Conservation (phyloP, 208 protist genomes). For the Crithidia acanthocephali region DNA sequence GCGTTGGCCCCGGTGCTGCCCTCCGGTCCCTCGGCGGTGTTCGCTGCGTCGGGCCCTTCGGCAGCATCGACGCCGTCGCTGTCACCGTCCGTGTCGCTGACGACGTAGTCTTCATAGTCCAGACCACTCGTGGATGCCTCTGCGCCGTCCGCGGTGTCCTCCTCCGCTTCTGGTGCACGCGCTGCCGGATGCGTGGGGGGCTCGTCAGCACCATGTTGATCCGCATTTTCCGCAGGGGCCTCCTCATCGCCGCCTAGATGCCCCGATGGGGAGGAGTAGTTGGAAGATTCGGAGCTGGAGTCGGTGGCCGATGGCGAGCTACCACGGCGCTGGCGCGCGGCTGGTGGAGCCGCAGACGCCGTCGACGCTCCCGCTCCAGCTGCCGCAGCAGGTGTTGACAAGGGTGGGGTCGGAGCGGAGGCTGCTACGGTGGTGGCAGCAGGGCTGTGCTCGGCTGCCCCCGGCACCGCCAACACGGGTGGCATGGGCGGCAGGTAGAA, state of each 20-base stretch:
- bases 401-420: too few relatives aligned
- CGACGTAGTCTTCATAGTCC: conserved; percentile 31
- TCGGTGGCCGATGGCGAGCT: too few relatives aligned
- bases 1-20: neutral
- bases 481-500: conserved; percentile 50
- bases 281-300: too few relatives aligned
- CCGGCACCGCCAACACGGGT: conserved; percentile 1
- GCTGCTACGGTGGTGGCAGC: neutral
- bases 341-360: too few relatives aligned
- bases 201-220: too few relatives aligned
- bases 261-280: too few relatives aligned
- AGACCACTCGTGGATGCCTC: conserved; percentile 22
- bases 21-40: neutral
- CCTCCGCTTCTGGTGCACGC: neutral
- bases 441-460: neutral
- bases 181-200: neutral
- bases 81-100: conserved; percentile 17
- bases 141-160: neutral
- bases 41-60: neutral
- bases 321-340: too few relatives aligned
- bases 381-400: too few relatives aligned
- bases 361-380: too few relatives aligned
- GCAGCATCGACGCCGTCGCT: neutral
- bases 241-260: too few relatives aligned
- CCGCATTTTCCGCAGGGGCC: too few relatives aligned